Evolutionary conservation across 805 yeast genomes (phyloP).

Genomic region (Barnettozyma siamensis): DNA sequence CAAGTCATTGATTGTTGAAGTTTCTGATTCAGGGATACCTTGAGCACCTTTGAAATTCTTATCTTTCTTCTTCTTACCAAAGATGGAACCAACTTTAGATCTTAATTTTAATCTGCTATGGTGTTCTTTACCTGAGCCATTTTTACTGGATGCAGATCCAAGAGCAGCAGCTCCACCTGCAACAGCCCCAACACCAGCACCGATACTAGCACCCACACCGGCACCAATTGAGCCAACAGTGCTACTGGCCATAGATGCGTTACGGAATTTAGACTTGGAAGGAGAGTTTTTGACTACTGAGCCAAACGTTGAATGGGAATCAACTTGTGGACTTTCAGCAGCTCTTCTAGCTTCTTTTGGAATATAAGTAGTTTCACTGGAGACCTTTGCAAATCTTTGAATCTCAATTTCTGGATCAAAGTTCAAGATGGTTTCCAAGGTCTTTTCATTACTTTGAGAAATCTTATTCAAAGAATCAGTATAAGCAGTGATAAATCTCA

Average conservation of each 20-base stretch:
- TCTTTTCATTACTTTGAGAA: conserved; percentile 50
- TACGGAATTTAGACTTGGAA: conserved; percentile 8
- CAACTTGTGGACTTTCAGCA: conserved; percentile 22
- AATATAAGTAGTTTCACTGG: conserved; percentile 23
- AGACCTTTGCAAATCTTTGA: conserved; percentile 44
- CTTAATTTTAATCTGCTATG: conserved; percentile 40
- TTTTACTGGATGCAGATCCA: conserved; percentile 6
- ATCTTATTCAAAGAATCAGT: conserved; percentile 45
- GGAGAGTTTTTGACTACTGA: not conserved
- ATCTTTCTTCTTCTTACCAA: conserved; percentile 54
- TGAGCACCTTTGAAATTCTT: conserved; percentile 23
- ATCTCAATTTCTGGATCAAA: conserved; percentile 60
- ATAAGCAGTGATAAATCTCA: conserved; percentile 57
- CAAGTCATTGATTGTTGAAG: conserved; percentile 20
- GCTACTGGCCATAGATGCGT: conserved; percentile 17
- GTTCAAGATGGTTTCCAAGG: conserved; percentile 59
- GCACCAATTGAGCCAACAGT: not conserved
- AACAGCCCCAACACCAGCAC: conserved; percentile 4
- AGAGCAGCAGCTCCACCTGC: conserved; percentile 13
- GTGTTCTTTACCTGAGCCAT: conserved; percentile 13
- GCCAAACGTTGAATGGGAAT: conserved; percentile 5
- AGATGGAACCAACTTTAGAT: conserved; percentile 71
- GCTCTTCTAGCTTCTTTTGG: conserved; percentile 26
- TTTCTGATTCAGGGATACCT: conserved; percentile 22
- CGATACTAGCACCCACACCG: not conserved